A percentile compares a stretch with the other conserved stretches of the same genome.
phyloP scores from a whole-genome alignment of 768 basidiomycete species.

The Sporobolomyces pararoseus region DNA sequence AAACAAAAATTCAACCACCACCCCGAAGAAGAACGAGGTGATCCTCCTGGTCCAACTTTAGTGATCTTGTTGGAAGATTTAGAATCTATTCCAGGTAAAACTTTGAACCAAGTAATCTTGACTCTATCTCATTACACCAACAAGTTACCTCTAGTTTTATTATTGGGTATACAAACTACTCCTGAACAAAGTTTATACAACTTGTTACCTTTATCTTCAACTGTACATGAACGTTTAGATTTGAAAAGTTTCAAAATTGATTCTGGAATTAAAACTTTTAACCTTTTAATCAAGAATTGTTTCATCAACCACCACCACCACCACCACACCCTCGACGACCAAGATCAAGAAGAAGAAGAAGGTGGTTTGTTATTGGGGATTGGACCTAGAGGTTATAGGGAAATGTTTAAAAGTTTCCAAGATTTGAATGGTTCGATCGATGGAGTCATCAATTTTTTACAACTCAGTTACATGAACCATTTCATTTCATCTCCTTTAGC shows the following conservation, averaged over 20 bases:
- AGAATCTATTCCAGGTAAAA: constrained; percentile 36
- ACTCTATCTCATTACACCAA: constrained; percentile 17
- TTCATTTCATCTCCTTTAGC: constrained; percentile 17
- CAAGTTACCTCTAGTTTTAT: constrained; percentile 25
- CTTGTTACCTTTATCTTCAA: constrained; percentile 1
- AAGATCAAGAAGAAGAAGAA: no score
- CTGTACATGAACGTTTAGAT: constrained; percentile 32
- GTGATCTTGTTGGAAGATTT: constrained; percentile 38
- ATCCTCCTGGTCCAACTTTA: constrained; percentile 12
- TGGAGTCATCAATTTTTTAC: constrained; percentile 35
- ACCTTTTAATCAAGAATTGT: constrained; percentile 31
- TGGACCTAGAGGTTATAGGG: constrained; percentile 17
- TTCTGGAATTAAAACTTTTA: constrained; percentile 36
- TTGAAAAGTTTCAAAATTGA: constrained; percentile 32
- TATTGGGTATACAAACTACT: constrained; percentile 36
- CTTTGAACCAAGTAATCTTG: constrained; percentile 25
- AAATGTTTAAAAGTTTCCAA: constrained; percentile 37
- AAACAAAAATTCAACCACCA: constrained; percentile 8
- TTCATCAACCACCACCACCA: no score
- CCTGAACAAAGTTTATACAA: constrained; percentile 8
- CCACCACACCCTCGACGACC: no score
- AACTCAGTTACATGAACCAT: constrained; percentile 41
- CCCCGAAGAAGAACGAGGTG: no score
- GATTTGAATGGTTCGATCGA: constrained; percentile 43
- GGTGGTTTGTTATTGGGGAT: no score